These are phyloP conservation scores for Dentipellis sp. DNA, from an alignment of 768 basidiomycete genomes.

Conservation along the genomic window DNA sequence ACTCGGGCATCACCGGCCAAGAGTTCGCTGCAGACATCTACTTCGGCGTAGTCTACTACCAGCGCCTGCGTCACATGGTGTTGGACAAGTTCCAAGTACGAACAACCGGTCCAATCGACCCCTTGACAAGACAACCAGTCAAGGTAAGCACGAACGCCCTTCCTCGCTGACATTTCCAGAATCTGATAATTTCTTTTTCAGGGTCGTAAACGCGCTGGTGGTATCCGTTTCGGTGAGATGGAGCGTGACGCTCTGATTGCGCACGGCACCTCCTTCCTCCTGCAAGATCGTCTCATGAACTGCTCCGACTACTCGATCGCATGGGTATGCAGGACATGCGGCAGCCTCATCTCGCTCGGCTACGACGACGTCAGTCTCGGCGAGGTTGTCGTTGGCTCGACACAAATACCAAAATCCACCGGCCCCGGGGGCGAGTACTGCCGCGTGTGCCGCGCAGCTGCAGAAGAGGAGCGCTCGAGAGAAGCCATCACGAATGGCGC, in stretches of 20 bases:
- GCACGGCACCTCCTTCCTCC: conserved; percentile 95
- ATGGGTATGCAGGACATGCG: conserved; percentile 97
- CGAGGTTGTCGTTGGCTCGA: conserved; percentile 43
- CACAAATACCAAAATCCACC: conserved; percentile 43
- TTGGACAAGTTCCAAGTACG: conserved; percentile 99
- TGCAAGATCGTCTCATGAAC: conserved; percentile 99
- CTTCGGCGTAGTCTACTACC: conserved; percentile 97
- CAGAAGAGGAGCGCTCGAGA: conserved; percentile 52
- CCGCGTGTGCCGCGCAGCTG: conserved; percentile 75
- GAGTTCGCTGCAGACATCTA: conserved; percentile 99
- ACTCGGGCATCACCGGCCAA: conserved; percentile 97
- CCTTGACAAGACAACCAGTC: conserved; percentile 91
- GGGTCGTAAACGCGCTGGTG: conserved; percentile 97
- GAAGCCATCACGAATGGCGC: conserved; percentile 47
- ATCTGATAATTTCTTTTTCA: conserved; percentile 10
- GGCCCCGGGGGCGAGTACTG: conserved; percentile 92
- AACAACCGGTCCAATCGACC: conserved; percentile 95
- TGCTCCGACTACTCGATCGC: conserved; percentile 99
- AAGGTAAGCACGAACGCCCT: conserved; percentile 37
- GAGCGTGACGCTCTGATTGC: conserved; percentile 98
- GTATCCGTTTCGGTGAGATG: conserved; percentile 99
- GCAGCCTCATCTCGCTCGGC: conserved; percentile 90
- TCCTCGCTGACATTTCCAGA: not conserved
- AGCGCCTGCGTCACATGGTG: conserved; percentile 98
- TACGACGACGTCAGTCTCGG: conserved; percentile 84